Evolutionary conservation across 2,329 filamentous ascomycete genomes (phyloP).

Genomic region (Botrytis paeoniae): DNA sequence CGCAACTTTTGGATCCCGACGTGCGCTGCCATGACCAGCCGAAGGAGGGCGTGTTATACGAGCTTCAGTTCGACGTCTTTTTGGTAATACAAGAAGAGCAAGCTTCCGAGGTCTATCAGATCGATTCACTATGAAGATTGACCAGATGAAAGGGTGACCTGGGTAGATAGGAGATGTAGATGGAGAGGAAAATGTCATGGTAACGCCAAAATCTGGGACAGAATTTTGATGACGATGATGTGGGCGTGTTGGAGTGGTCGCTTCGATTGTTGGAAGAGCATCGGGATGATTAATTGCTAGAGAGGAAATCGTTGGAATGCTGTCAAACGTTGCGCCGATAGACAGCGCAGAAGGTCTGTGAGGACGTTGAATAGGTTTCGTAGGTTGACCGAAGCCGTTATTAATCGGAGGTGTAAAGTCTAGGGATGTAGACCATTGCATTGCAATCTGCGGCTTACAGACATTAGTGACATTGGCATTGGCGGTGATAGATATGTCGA

Average conservation of each 20-base stretch:
- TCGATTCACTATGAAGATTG: conserved; percentile 73
- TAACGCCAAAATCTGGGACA: conserved; percentile 65
- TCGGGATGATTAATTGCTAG: conserved; percentile 58
- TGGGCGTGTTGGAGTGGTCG: conserved; percentile 38
- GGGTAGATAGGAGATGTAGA: conserved; percentile 55
- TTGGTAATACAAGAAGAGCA: conserved; percentile 65
- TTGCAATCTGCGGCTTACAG: conserved; percentile 60
- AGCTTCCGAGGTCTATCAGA: conserved; percentile 62
- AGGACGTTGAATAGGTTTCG: conserved; percentile 57
- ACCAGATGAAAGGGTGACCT: conserved; percentile 69
- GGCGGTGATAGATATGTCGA: conserved; percentile 61
- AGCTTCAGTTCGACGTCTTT: conserved; percentile 58
- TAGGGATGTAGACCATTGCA: conserved; percentile 66
- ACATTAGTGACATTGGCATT: conserved; percentile 53
- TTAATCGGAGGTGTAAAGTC: conserved; percentile 68
- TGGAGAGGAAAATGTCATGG: conserved; percentile 70
- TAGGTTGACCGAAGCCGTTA: conserved; percentile 56
- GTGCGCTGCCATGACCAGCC: conserved; percentile 40
- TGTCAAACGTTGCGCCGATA: conserved; percentile 52
- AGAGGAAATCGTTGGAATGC: conserved; percentile 53
- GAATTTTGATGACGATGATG: conserved; percentile 42
- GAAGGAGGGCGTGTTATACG: conserved; percentile 46
- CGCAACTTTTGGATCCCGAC: conserved; percentile 44
- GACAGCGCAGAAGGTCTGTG: conserved; percentile 64
- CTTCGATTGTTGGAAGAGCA: conserved; percentile 57